phyloP scores from a whole-genome alignment of 208 protist species.

The Trypanosoma vivax region DNA sequence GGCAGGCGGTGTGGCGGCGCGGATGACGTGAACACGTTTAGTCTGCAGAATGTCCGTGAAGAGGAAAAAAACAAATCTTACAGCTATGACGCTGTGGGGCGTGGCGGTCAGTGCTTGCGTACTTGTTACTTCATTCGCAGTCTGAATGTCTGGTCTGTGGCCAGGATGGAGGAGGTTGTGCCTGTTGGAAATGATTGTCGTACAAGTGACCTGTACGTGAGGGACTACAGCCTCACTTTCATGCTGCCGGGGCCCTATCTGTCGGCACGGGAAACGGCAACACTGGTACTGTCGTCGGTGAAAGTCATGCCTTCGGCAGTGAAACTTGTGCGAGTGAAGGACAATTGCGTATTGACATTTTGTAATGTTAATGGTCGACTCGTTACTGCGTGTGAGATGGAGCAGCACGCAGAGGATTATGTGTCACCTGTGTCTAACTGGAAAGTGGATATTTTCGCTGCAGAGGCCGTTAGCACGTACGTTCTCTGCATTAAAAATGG shows the following conservation, averaged over 20 bases:
- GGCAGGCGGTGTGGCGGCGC: slow-evolving; percentile 23
- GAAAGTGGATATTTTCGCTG: slow-evolving; percentile 16
- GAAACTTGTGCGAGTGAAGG: slow-evolving; percentile 48
- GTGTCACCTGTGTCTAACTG: slow-evolving; percentile 21
- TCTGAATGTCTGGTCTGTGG: slow-evolving; percentile 41
- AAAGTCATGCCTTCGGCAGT: slow-evolving; percentile 20
- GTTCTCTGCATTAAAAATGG: slow-evolving; percentile 53
- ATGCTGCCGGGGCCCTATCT: slow-evolving; percentile 15
- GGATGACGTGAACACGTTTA: slow-evolving; percentile 17
- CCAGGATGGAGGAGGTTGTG: slow-evolving; percentile 16
- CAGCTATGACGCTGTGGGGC: slow-evolving; percentile 55
- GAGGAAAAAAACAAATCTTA: slow-evolving; percentile 35
- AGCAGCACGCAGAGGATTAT: slow-evolving; percentile 34
- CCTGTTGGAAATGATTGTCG: slow-evolving; percentile 24
- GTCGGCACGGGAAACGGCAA: slow-evolving; percentile 53
- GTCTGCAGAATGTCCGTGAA: slow-evolving; percentile 28
- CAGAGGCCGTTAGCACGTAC: slow-evolving; percentile 32
- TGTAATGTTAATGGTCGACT: slow-evolving; percentile 20
- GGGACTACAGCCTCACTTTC: slow-evolving; percentile 57
- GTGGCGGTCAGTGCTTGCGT: slow-evolving; percentile 45
- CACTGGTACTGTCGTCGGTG: slow-evolving; percentile 22
- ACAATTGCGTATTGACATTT: slow-evolving; percentile 48
- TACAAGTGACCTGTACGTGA: slow-evolving; percentile 50
- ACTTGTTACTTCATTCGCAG: slow-evolving; percentile 63
- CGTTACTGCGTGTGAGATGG: slow-evolving; percentile 41